Evolutionary conservation across 371 early-diverging fungal species (phyloP).

Genomic region (Mortierella sp.): DNA sequence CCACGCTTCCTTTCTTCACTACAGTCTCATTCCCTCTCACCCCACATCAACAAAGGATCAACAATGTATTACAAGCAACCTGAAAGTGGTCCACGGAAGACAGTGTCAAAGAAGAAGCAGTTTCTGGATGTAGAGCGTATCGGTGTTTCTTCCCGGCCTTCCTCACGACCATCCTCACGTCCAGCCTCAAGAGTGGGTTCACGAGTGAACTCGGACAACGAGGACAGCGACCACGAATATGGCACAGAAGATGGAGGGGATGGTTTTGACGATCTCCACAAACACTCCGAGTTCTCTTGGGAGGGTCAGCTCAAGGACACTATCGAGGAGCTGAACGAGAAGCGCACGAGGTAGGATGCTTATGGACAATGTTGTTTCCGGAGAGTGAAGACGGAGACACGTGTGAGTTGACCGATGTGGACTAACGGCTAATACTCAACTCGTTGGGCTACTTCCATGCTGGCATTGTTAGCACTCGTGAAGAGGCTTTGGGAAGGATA

Average conservation of each 20-base stretch:
- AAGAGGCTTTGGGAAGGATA: slow-evolving; percentile 58
- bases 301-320: slow-evolving; percentile 48
- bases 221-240: slow-evolving; percentile 31
- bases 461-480: slow-evolving; percentile 55
- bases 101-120: slow-evolving; percentile 41
- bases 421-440: too few species aligned
- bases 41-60: neutral
- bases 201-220: slow-evolving; percentile 43
- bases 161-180: slow-evolving; percentile 33
- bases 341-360: slow-evolving; percentile 51
- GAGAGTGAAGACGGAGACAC: too few species aligned
- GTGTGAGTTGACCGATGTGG: too few species aligned
- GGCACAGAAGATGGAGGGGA: slow-evolving; percentile 20
- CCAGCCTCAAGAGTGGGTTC: slow-evolving; percentile 1
- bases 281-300: slow-evolving; percentile 46
- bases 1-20: neutral
- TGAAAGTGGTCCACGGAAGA: slow-evolving; percentile 26
- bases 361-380: neutral
- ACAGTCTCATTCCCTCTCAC: neutral
- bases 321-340: slow-evolving; percentile 57
- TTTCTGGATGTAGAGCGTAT: slow-evolving; percentile 31
- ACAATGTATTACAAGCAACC: slow-evolving; percentile 38
- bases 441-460: neutral
- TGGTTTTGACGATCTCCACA: slow-evolving; percentile 19
- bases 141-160: slow-evolving; percentile 30